Base-by-base conservation (phyloP, 129 eudicot species). In the Lactuca saligna region DNA sequence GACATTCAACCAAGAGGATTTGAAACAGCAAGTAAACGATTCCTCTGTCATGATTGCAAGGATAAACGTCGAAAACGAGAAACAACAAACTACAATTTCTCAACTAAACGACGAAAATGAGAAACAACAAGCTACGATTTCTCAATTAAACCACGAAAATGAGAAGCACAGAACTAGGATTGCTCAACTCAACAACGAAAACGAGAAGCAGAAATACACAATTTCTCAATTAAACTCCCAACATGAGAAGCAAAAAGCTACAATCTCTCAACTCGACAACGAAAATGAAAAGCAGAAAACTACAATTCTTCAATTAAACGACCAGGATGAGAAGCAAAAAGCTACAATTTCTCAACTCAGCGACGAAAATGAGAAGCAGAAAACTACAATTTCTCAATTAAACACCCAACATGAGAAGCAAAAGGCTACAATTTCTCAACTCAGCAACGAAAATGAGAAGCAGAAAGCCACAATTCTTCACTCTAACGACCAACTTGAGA, bases 321-420 rank as follows among this genome's bases (percentile, higher is more conserved):
- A 42, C 3, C 13, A 42, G 10, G 1, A 9, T 3, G 49, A 42
- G 49, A 42, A 42, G 13, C 49, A 7, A 7, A 42, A 42, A 8
- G 10, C 7, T 42, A 42, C 49, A 3, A 42, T 42, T 42, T 1
- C 12, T 42, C 49, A 42, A 50, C 34, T 71, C 4, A 62, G 55
- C 46, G 37, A 4, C 4, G 87, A 83, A 56, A 83, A 79, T 44
- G 82, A 81, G 58, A 58, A 66, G 39, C 81, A 78, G 35, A 17
- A 75, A 17, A 65, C 60, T 32, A 84, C 20, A 53, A 72, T 82
- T 42, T 58, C 60, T 3, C 68, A 70, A 2, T 31, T 80, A 12
- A 12, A 8, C 15, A 14, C 2, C 0, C 15, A 46, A 46, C 12
- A 46, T 11, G 51, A 46, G 51, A 46, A 46, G 51, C 51, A 46